Evolutionary conservation across 1,139 yeast species (phyloP).

Genomic region (Kodamaea fungicola): DNA sequence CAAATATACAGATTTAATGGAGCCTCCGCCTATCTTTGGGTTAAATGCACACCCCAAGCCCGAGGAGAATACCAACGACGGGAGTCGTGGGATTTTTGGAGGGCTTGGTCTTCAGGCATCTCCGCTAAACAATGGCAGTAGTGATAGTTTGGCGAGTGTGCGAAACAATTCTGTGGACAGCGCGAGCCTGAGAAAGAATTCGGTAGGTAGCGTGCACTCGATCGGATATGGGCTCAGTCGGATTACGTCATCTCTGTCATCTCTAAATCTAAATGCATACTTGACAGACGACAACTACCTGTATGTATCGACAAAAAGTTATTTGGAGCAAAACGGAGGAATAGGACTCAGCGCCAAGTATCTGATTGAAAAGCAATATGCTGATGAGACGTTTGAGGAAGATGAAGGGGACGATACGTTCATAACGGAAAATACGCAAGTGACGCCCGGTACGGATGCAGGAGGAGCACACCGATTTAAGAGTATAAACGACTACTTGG

Average conservation of each 20-base stretch:
- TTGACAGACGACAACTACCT: slow-evolving; percentile 35
- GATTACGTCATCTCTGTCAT: slow-evolving; percentile 41
- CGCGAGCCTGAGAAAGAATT: slow-evolving; percentile 21
- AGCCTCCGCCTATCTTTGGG: slow-evolving; percentile 38
- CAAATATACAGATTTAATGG: slow-evolving; percentile 26
- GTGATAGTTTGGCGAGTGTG: slow-evolving; percentile 1
- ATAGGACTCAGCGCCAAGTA: slow-evolving; percentile 3
- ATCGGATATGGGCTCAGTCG: slow-evolving; percentile 26
- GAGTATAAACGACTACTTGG: slow-evolving; percentile 20
- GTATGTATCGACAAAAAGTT: slow-evolving; percentile 7
- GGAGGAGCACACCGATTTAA: slow-evolving; percentile 4
- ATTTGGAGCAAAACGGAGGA: slow-evolving; percentile 1
- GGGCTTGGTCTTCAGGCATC: slow-evolving; percentile 5
- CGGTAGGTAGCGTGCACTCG: slow-evolving; percentile 16
- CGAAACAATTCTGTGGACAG: too few relatives aligned
- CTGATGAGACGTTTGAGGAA: slow-evolving; percentile 5
- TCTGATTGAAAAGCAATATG: slow-evolving; percentile 3
- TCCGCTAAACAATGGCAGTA: slow-evolving; percentile 3
- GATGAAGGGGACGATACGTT: not conserved
- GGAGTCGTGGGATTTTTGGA: not conserved
- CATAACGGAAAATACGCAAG: not conserved
- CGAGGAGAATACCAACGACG: not conserved
- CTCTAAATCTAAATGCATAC: slow-evolving; percentile 43
- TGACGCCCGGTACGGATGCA: not conserved
- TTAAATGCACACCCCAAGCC: slow-evolving; percentile 10